These are phyloP conservation scores for Aspergillus cavernicola DNA, from an alignment of 495 filamentous ascomycete species.

Conservation along the genomic window DNA sequence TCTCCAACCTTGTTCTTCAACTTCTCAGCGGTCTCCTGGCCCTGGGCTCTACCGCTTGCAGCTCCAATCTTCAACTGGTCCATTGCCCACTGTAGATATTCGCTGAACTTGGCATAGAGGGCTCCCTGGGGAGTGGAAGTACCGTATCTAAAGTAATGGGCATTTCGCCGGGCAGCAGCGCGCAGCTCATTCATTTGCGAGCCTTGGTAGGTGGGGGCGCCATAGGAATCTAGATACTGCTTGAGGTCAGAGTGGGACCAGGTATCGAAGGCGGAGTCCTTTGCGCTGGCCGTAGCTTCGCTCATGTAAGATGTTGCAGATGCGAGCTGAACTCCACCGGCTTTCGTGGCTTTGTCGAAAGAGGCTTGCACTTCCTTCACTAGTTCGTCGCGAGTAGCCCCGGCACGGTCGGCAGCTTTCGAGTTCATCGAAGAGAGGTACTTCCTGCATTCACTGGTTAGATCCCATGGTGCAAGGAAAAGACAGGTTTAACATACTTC, in stretches of 20 bases:
- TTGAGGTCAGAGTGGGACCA: conserved; percentile 84
- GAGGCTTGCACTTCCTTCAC: conserved; percentile 64
- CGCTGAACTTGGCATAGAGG: conserved; percentile 59
- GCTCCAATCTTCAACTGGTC: conserved; percentile 59
- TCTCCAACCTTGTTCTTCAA: conserved; percentile 33
- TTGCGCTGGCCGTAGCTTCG: conserved; percentile 62
- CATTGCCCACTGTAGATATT: conserved; percentile 57
- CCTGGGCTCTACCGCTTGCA: conserved; percentile 58
- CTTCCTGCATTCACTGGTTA: conserved; percentile 41
- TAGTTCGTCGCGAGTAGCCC: conserved; percentile 68
- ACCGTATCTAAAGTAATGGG: conserved; percentile 74
- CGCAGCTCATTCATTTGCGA: conserved; percentile 60
- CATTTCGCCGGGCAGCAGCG: conserved; percentile 65
- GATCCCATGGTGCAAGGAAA: conserved; percentile 1
- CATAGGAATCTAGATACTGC: conserved; percentile 76
- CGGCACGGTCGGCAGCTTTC: conserved; percentile 61
- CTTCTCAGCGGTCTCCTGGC: conserved; percentile 49
- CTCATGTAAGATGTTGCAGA: conserved; percentile 72
- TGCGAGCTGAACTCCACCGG: conserved; percentile 65
- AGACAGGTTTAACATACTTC: conserved; percentile 41
- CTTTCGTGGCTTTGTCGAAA: conserved; percentile 66
- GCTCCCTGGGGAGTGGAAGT: conserved; percentile 62
- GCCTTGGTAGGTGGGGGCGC: conserved; percentile 69
- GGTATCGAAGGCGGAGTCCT: conserved; percentile 68
- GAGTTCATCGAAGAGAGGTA: conserved; percentile 67